Base-by-base conservation (phyloP, 1,139 yeast genomes). In the Candida labiduridarum region DNA sequence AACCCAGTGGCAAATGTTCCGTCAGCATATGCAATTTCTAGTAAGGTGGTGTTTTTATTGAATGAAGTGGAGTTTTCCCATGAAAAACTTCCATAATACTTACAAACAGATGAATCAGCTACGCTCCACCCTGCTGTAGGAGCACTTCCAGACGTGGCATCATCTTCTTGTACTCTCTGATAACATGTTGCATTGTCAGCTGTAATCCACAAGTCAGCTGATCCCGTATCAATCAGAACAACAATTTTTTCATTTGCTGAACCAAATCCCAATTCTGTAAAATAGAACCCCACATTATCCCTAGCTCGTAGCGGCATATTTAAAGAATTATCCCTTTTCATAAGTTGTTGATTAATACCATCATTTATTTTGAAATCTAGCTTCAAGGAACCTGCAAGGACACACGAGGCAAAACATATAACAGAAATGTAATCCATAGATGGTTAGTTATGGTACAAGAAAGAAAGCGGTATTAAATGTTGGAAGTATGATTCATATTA, bases 1-100 rank as follows among this genome's bases (percentile, higher is more conserved):
- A 73, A 66, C 50, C 82, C 76, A 64, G 80, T 77, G 45, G 87
- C 68, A 42, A 45, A 46, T 31, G 52, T 45, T 1, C 53, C 51
- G 48, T 56, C 59, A 25, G 45, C 56, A 34, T 56, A 57, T 16
- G 44, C 38, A 31, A 48, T 48, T 7, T 42, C 18, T 30, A 58
- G 49, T 10, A 34, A 12, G 15, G 44, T 47, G 18, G 46, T 47
- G 25, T 49, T 49, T 30, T 45, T 53, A 35, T 46, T 46, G 41
- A 41, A 54, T 36, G 61, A 45, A 3, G 54, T 29, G 4, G 63
- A 59, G n/a, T 52, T 22, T 9, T 15, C 22, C 14, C 49, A 44
- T 22, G 45, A 40, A 34, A 49, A 51, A 10, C 53, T 29, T 6
- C 45, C 39, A 29, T 27, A 40, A 27, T 14, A 10, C 12, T 40